These are phyloP conservation scores for Waltergamsia citrina DNA, from an alignment of 2,329 filamentous ascomycete species.

Conservation along the genomic window DNA sequence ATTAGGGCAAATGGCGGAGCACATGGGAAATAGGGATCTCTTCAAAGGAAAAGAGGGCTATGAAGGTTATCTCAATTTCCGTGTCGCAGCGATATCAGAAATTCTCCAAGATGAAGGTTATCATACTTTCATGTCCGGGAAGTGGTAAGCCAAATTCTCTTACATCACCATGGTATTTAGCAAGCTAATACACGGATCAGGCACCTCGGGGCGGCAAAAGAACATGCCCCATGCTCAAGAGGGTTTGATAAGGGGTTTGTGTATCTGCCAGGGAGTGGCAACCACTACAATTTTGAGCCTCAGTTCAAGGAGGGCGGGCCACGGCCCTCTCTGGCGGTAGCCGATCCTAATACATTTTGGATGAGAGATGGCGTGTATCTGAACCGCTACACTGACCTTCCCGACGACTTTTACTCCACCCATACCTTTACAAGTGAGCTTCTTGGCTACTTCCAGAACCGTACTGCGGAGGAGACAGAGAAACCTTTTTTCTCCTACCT, in stretches of 20 bases:
- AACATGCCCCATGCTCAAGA: background rate
- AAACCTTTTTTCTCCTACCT: conserved; percentile 16
- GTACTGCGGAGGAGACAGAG: conserved; percentile 14
- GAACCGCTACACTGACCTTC: conserved; percentile 20
- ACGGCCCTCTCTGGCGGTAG: background rate
- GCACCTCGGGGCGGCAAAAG: background rate
- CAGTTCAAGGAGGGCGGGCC: conserved; percentile 10
- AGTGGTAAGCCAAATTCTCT: too few species aligned
- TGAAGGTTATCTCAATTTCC: conserved; percentile 47
- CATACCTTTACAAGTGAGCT: conserved; percentile 33
- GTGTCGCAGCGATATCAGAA: conserved; percentile 43
- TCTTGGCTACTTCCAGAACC: conserved; percentile 25
- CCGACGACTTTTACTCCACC: conserved; percentile 34
- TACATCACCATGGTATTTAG: too few species aligned
- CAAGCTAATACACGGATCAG: too few species aligned
- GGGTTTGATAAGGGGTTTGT: conserved; percentile 31
- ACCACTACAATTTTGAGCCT: conserved; percentile 46
- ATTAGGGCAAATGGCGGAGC: conserved; percentile 7
- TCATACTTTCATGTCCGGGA: conserved; percentile 46
- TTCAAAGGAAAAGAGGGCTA: conserved; percentile 2
- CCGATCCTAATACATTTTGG: conserved; percentile 17
- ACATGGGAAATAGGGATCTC: background rate
- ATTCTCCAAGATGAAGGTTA: conserved; percentile 47
- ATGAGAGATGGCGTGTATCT: conserved; percentile 33
- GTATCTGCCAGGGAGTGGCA: conserved; percentile 31